Conservation (phyloP, 108 stramenopile species). For the Aurantiochytrium sp. region DNA sequence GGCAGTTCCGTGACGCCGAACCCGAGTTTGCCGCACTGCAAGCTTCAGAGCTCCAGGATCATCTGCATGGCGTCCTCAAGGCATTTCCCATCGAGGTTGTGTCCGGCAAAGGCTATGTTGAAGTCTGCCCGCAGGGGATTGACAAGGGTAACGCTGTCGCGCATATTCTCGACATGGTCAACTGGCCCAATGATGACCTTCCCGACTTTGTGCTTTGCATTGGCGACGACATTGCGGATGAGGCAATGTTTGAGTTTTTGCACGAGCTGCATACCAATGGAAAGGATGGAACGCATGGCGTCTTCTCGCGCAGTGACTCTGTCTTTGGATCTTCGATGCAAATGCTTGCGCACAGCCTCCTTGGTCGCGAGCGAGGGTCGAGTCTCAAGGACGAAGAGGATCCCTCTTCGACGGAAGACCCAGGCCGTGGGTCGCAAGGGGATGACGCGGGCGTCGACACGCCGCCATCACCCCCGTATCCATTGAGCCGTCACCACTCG, state of each 20-base stretch:
- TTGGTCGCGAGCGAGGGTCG: constrained; percentile 6
- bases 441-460: neutral
- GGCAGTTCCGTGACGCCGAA: constrained; percentile 65
- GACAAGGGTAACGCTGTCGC: constrained; percentile 51
- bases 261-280: constrained; percentile 55
- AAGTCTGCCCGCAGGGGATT: constrained; percentile 58
- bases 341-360: constrained; percentile 17
- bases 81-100: constrained; percentile 85
- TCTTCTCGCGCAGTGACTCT: neutral
- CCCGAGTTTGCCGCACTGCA: constrained; percentile 61
- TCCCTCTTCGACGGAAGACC: constrained; percentile 2
- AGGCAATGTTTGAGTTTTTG: constrained; percentile 47
- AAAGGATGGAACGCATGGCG: constrained; percentile 43
- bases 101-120: constrained; percentile 54
- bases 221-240: constrained; percentile 57
- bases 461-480: constrained; percentile 58
- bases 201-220: constrained; percentile 9
- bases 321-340: neutral
- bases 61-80: constrained; percentile 74
- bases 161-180: constrained; percentile 29
- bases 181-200: neutral
- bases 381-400: neutral
- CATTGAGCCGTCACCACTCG: constrained; percentile 48
- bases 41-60: constrained; percentile 93
- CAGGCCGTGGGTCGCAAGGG: neutral